A percentile compares a stretch with the other conserved stretches of the same genome.
Conservation (phyloP, 371 early-diverging fungal genomes). For the Saksenaea oblongispora region DNA sequence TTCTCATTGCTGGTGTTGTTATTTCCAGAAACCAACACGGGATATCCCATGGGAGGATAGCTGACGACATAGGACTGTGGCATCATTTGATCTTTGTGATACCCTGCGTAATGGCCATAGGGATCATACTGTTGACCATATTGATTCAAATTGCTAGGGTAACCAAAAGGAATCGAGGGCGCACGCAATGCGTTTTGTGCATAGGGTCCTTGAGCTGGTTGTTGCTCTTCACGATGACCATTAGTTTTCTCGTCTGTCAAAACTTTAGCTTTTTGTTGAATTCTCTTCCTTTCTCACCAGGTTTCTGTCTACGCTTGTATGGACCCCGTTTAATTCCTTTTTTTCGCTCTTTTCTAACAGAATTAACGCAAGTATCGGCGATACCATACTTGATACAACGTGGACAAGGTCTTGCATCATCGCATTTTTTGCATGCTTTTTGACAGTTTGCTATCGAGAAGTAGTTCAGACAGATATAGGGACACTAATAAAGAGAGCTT, state of each 20-base stretch:
- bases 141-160: constrained; percentile 45
- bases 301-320: constrained; percentile 65
- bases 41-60: constrained; percentile 44
- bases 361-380: constrained; percentile 74
- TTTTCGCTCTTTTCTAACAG: constrained; percentile 82
- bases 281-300: constrained; percentile 16
- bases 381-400: constrained; percentile 82
- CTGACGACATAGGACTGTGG: constrained; percentile 40
- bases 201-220: constrained; percentile 18
- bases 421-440: constrained; percentile 93
- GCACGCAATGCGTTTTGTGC: constrained; percentile 1
- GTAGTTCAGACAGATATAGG: neutral
- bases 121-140: constrained; percentile 49
- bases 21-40: constrained; percentile 20
- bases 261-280: too few species aligned
- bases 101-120: constrained; percentile 35
- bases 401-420: constrained; percentile 82
- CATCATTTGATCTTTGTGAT: constrained; percentile 41
- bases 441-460: constrained; percentile 76
- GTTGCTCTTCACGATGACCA: neutral
- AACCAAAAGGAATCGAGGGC: constrained; percentile 35
- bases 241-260: too few species aligned
- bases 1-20: constrained; percentile 4
- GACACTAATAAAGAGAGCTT: constrained; percentile 17
- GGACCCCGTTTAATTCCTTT: constrained; percentile 87